Percentiles rank a stretch among this genome's conserved stretches.
Evolutionary conservation across 1,284 basidiomycete genomes (phyloP).

Genomic region (Pseudozyma thailandica): DNA sequence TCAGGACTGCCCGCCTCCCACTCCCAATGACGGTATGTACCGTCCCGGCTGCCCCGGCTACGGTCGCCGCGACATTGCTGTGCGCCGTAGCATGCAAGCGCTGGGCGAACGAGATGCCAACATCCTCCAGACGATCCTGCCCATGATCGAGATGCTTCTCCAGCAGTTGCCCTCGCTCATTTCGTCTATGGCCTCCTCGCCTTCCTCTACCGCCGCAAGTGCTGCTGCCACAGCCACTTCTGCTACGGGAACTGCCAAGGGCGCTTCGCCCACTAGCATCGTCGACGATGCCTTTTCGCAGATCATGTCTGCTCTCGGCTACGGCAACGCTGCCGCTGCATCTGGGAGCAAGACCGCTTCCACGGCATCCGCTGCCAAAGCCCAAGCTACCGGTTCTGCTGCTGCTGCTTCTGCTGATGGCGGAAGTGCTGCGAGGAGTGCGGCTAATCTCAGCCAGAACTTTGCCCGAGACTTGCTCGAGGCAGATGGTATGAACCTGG

Average conservation of each 20-base stretch:
- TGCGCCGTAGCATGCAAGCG: conserved; percentile 28
- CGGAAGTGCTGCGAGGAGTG: conserved; percentile 30
- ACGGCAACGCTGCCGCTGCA: conserved; percentile 4
- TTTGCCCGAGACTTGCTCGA: conserved; percentile 39
- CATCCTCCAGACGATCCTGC: conserved; percentile 40
- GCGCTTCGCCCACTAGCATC: conserved; percentile 24
- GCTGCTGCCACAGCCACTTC: conserved; percentile 31
- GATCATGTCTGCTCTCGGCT: conserved; percentile 36
- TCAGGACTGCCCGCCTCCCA: conserved; percentile 49
- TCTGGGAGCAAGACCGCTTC: conserved; percentile 19
- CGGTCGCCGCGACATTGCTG: conserved; percentile 46
- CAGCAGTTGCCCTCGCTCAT: conserved; percentile 40
- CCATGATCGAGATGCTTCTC: conserved; percentile 52
- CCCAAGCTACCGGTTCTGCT: conserved; percentile 6
- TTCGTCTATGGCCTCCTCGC: conserved; percentile 18
- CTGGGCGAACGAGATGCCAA: conserved; percentile 43
- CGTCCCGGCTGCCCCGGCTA: conserved; percentile 57
- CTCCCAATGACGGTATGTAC: conserved; percentile 58
- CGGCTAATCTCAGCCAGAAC: conserved; percentile 47
- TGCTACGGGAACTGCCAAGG: conserved; percentile 16
- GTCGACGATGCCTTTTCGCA: conserved; percentile 36
- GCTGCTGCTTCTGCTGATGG: conserved; percentile 12
- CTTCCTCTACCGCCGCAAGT: conserved; percentile 16
- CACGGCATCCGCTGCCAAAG: too few relatives aligned
- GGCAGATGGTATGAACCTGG: conserved; percentile 48